Evolutionary conservation across 2,329 filamentous ascomycete genomes (phyloP).

Genomic region (Camptophora hylomeconis): DNA sequence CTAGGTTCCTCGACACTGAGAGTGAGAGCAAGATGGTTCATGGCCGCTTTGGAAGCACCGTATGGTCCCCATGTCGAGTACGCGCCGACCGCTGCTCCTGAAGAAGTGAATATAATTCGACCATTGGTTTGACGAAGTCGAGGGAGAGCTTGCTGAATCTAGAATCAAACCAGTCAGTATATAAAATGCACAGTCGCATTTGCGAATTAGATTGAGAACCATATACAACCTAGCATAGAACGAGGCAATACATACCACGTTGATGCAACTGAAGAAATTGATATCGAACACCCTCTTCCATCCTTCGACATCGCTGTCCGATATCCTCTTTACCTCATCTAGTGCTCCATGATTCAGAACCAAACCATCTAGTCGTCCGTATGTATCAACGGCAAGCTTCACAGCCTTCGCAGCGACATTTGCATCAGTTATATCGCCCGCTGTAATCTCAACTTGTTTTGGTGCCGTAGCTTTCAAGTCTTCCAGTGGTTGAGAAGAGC

Average conservation of each 20-base stretch:
- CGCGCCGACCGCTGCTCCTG: constrained; percentile 55
- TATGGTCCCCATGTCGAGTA: constrained; percentile 70
- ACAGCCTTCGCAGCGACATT: constrained; percentile 48
- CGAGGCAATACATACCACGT: constrained; percentile 46
- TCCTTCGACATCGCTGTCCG: constrained; percentile 52
- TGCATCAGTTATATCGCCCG: constrained; percentile 44
- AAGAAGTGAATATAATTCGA: constrained; percentile 64
- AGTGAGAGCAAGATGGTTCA: constrained; percentile 67
- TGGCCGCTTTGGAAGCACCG: constrained; percentile 67
- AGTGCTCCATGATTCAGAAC: constrained; percentile 81
- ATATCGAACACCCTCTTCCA: constrained; percentile 68
- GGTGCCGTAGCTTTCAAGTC: constrained; percentile 41
- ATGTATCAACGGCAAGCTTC: constrained; percentile 51
- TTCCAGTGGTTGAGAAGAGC: constrained; percentile 40
- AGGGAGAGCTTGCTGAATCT: constrained; percentile 60
- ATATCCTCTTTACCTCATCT: constrained; percentile 59
- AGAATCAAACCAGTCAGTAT: constrained; percentile 5
- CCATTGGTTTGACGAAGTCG: constrained; percentile 56
- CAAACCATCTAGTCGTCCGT: constrained; percentile 63
- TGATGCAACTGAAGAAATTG: constrained; percentile 76
- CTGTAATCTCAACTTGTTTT: constrained; percentile 41
- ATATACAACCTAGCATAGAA: too few relatives aligned
- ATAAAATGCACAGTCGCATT: not conserved
- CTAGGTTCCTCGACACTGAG: constrained; percentile 64
- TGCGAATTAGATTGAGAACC: too few relatives aligned